These are phyloP conservation scores for Globisporangium megalacanthum DNA, from an alignment of 352 stramenopile genomes.

Conservation along the genomic window DNA sequence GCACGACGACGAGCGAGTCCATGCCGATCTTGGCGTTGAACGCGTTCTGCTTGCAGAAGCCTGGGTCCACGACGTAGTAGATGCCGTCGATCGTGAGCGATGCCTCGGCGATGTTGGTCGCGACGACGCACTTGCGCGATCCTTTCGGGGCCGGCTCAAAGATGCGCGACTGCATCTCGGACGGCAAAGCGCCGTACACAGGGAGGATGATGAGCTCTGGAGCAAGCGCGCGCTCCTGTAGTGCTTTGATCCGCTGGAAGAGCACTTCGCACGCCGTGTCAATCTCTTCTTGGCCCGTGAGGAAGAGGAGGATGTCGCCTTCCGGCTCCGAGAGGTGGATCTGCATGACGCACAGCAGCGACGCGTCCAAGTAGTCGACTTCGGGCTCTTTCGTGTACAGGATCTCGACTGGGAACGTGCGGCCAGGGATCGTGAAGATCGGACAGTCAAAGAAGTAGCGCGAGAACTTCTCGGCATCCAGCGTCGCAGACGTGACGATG, in stretches of 20 bases:
- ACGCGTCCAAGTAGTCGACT: conserved; percentile 98
- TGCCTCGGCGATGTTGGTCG: conserved; percentile 98
- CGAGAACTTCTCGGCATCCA: conserved; percentile 97
- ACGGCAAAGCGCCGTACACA: conserved; percentile 98
- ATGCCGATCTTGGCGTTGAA: conserved; percentile 99
- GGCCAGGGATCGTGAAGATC: conserved; percentile 95
- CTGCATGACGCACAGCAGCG: conserved; percentile 97
- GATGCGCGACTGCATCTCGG: conserved; percentile 97
- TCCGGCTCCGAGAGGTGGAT: conserved; percentile 97
- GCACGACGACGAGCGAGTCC: conserved; percentile 95
- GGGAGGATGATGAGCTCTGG: conserved; percentile 91
- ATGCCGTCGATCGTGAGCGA: conserved; percentile 96
- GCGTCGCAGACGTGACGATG: conserved; percentile 93
- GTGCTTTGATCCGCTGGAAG: conserved; percentile 93
- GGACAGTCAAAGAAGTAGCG: conserved; percentile 96
- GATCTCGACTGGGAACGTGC: conserved; percentile 82
- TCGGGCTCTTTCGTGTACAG: conserved; percentile 90
- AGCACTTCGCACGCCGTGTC: conserved; percentile 94
- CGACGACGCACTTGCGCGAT: conserved; percentile 96
- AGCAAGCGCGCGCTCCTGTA: conserved; percentile 80
- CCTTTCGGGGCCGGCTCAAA: conserved; percentile 89
- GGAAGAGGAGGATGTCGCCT: conserved; percentile 99
- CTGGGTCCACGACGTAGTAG: conserved; percentile 97
- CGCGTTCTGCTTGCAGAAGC: conserved; percentile 99
- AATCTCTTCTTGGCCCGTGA: conserved; percentile 99